Conservation (phyloP, 192 early-diverging fungal species). For the Pecoramyces ruminantium region DNA sequence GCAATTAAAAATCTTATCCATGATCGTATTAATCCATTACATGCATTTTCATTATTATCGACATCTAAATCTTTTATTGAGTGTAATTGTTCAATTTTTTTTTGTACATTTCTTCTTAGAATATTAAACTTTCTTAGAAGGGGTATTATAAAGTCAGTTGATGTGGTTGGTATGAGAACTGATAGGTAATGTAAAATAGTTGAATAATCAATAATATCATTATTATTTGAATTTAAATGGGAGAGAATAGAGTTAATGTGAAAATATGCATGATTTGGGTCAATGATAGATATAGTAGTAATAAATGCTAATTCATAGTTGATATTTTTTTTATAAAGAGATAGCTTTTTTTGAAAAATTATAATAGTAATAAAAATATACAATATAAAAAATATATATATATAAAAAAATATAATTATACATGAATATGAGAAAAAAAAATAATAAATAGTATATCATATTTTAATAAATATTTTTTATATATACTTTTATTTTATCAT, state of each 20-base stretch:
- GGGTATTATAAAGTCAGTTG: not conserved
- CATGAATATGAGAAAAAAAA: too few species aligned
- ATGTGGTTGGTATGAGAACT: not conserved
- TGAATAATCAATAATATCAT: not conserved
- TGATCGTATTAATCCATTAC: not conserved
- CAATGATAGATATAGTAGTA: not conserved
- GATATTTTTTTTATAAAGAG: not conserved
- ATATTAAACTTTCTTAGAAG: not conserved
- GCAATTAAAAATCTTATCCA: not conserved
- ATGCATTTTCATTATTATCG: not conserved
- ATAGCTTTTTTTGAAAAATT: not conserved
- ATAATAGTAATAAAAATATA: too few species aligned
- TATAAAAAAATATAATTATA: too few species aligned
- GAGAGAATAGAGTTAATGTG: not conserved
- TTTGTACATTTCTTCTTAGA: not conserved
- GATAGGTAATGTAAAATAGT: not conserved
- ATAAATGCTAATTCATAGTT: not conserved
- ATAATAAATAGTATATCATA: too few species aligned
- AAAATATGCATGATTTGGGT: not conserved
- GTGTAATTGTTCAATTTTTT: not conserved
- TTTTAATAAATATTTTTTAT: too few species aligned
- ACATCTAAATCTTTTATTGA: not conserved
- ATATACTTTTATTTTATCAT: not conserved
- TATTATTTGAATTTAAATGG: not conserved
- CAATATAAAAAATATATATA: too few species aligned